phyloP scores from a whole-genome alignment of 2,329 filamentous ascomycete species.

The Aspergillus pseudotamarii region DNA sequence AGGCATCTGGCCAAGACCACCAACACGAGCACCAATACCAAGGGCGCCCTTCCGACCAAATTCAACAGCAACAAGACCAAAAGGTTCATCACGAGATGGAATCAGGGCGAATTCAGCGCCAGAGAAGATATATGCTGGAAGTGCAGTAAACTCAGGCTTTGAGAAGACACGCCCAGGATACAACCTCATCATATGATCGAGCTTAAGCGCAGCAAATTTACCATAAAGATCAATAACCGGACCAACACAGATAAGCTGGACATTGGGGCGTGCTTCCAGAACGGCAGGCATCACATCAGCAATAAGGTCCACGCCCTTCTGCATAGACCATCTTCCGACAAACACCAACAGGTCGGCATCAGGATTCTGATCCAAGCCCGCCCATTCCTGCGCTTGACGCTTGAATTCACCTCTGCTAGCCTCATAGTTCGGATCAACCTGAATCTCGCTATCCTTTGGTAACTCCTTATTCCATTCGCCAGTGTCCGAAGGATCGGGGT shows the following conservation, averaged over 20 bases:
- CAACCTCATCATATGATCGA: slow-evolving; percentile 65
- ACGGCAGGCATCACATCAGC: slow-evolving; percentile 68
- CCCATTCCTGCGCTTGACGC: slow-evolving; percentile 68
- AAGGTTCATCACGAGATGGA: slow-evolving; percentile 69
- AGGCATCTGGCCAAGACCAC: slow-evolving; percentile 70
- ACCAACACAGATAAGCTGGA: slow-evolving; percentile 65
- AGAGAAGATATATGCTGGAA: slow-evolving; percentile 69
- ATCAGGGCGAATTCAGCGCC: slow-evolving; percentile 71
- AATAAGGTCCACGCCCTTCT: slow-evolving; percentile 70
- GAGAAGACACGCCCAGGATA: slow-evolving; percentile 68
- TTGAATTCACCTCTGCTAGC: slow-evolving; percentile 56
- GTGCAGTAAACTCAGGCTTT: slow-evolving; percentile 68
- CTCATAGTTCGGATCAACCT: slow-evolving; percentile 60
- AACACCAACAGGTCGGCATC: slow-evolving; percentile 69
- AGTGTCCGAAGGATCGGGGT: slow-evolving; percentile 67
- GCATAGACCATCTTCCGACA: slow-evolving; percentile 69
- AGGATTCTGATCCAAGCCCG: slow-evolving; percentile 62
- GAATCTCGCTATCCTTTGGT: slow-evolving; percentile 52
- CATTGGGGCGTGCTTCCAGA: slow-evolving; percentile 61
- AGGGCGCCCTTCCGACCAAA: slow-evolving; percentile 70
- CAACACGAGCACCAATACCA: slow-evolving; percentile 67
- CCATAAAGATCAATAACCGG: slow-evolving; percentile 70
- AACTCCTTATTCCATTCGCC: slow-evolving; percentile 62
- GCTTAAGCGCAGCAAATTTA: slow-evolving; percentile 67
- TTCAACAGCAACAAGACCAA: slow-evolving; percentile 69